Conservation (phyloP, 805 yeast species). For the Myxozyma neglecta region DNA sequence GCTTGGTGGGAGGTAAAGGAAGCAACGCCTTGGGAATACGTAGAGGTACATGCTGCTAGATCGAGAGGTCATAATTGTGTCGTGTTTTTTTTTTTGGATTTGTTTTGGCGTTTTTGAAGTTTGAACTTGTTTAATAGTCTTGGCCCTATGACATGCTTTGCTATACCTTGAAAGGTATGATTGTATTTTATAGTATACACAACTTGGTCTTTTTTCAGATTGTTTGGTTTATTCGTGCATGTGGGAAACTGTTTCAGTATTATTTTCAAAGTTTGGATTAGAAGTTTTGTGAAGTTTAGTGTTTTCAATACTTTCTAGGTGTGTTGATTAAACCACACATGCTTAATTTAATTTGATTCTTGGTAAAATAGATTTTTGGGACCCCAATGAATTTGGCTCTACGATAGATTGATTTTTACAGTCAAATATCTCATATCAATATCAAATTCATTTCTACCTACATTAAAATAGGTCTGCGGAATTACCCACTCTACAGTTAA, state of each 20-base stretch:
- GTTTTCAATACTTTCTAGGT: background rate
- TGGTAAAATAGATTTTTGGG: background rate
- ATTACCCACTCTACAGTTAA: no score
- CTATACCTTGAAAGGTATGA: no score
- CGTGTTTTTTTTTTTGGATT: background rate
- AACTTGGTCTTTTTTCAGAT: background rate
- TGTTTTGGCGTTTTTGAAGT: background rate
- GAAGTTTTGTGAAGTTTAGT: background rate
- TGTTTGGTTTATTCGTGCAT: background rate
- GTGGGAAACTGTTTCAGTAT: background rate
- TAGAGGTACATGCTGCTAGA: slow-evolving; percentile 26
- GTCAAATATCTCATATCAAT: no score
- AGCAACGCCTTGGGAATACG: slow-evolving; percentile 31
- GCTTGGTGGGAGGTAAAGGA: slow-evolving; percentile 32
- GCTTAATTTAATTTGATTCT: background rate
- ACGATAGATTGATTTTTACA: no score
- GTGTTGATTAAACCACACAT: background rate
- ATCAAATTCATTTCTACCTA: no score
- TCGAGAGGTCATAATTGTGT: background rate
- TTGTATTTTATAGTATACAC: background rate
- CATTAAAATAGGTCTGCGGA: no score
- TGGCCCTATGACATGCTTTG: background rate
- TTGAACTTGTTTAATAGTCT: background rate
- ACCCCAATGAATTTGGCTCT: no score
- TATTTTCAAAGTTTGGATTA: background rate